These are phyloP conservation scores for Linanthus parryae DNA, from an alignment of 148 eudicot genomes.

Conservation along the genomic window DNA sequence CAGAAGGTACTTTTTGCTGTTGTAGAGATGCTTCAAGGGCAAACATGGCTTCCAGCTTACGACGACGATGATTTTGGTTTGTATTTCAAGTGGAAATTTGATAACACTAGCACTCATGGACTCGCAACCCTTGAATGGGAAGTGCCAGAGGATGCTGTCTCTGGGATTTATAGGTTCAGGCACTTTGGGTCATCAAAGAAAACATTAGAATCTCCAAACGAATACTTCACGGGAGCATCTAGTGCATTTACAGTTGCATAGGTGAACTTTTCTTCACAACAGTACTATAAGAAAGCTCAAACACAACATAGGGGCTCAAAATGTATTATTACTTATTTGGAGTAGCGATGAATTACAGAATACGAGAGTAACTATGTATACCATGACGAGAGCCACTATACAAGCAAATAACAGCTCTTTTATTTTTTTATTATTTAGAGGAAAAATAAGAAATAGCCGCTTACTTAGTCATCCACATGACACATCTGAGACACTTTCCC, in stretches of 20 bases:
- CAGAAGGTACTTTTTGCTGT: slow-evolving; percentile 38
- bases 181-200: slow-evolving; percentile 31
- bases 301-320: no score
- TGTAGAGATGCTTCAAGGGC: slow-evolving; percentile 29
- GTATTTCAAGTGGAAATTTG: slow-evolving; percentile 19
- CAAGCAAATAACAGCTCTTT: not conserved
- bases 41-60: slow-evolving; percentile 21
- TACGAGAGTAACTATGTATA: no score
- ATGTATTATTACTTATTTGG: no score
- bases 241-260: slow-evolving; percentile 31
- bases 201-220: slow-evolving; percentile 10
- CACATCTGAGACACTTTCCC: slow-evolving; percentile 69
- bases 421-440: not conserved
- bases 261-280: no score
- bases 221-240: slow-evolving; percentile 30
- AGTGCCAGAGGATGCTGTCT: slow-evolving; percentile 25
- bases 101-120: slow-evolving; percentile 7
- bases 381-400: not conserved
- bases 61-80: slow-evolving; percentile 37
- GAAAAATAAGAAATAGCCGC: not conserved
- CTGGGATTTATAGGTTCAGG: slow-evolving; percentile 28
- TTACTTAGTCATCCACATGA: slow-evolving; percentile 65
- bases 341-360: slow-evolving; percentile 1
- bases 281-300: no score
- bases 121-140: slow-evolving; percentile 34